Conservation (phyloP, 1,139 yeast species). For the Candida glucosophila region DNA sequence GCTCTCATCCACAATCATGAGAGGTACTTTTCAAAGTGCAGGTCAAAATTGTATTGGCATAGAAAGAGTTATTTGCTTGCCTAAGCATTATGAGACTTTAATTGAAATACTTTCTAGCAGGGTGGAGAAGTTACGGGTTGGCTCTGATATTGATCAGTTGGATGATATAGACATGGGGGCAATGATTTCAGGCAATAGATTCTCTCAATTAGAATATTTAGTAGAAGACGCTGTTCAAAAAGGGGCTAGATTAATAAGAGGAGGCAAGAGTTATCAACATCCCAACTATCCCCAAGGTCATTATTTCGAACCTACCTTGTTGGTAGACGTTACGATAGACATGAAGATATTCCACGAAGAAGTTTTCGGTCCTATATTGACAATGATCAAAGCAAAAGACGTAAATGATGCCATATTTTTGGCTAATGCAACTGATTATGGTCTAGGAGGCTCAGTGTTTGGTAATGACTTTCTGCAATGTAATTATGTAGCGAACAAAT, state of each 20-base stretch:
- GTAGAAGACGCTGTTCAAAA: slow-evolving; percentile 64
- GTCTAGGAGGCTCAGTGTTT: slow-evolving; percentile 86
- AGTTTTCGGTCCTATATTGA: slow-evolving; percentile 86
- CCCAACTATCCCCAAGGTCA: slow-evolving; percentile 95
- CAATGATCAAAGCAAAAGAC: slow-evolving; percentile 62
- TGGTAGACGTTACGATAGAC: slow-evolving; percentile 68
- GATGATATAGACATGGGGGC: slow-evolving; percentile 96
- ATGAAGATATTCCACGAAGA: slow-evolving; percentile 84
- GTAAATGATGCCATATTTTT: slow-evolving; percentile 65
- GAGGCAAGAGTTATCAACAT: slow-evolving; percentile 73
- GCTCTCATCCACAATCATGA: slow-evolving; percentile 73
- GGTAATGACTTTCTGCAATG: slow-evolving; percentile 52
- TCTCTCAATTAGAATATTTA: slow-evolving; percentile 54
- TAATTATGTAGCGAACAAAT: slow-evolving; percentile 50
- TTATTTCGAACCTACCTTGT: slow-evolving; percentile 80
- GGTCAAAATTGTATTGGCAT: slow-evolving; percentile 98
- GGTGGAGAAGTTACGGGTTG: slow-evolving; percentile 59
- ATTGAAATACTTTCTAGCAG: slow-evolving; percentile 49
- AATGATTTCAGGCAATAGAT: slow-evolving; percentile 72
- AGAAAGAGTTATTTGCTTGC: slow-evolving; percentile 80
- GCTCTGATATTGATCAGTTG: slow-evolving; percentile 84
- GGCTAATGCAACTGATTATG: slow-evolving; percentile 84
- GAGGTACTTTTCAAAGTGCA: slow-evolving; percentile 94
- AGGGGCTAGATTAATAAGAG: slow-evolving; percentile 75
- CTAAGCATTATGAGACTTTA: slow-evolving; percentile 54